phyloP scores from a whole-genome alignment of 2,329 filamentous ascomycete species.

The Raffaelea ambrosiae region DNA sequence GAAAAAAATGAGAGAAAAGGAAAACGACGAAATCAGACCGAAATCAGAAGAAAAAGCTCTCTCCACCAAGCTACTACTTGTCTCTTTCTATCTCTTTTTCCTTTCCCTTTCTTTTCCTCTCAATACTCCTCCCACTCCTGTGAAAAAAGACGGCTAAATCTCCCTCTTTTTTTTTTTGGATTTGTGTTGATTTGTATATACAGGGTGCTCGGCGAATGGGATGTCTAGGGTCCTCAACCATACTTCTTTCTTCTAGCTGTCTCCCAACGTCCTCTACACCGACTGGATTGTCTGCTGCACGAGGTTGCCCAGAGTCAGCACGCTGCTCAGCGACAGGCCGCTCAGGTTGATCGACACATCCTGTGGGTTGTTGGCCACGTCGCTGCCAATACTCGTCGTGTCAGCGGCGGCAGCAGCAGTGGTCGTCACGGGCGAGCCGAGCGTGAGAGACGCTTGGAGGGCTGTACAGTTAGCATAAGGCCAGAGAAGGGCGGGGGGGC shows the following conservation, averaged over 20 bases:
- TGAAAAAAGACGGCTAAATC: neutral
- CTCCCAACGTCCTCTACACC: slow-evolving; percentile 1
- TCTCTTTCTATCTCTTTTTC: too few relatives aligned
- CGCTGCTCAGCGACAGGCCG: slow-evolving; percentile 31
- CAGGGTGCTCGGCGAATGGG: too few relatives aligned
- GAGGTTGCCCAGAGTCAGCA: slow-evolving; percentile 35
- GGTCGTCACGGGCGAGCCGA: slow-evolving; percentile 16
- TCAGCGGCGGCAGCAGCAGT: slow-evolving; percentile 15
- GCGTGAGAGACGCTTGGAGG: slow-evolving; percentile 19
- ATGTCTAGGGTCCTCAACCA: too few relatives aligned
- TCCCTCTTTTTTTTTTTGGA: neutral
- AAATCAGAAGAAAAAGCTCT: neutral
- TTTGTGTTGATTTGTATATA: neutral
- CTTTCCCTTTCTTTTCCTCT: too few relatives aligned
- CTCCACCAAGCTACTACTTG: too few relatives aligned
- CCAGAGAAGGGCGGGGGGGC: too few relatives aligned
- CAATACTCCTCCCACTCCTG: neutral
- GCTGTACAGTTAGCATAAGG: slow-evolving; percentile 5
- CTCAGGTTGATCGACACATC: slow-evolving; percentile 27
- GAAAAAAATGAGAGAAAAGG: neutral
- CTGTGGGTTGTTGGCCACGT: slow-evolving; percentile 17
- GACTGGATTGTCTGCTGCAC: slow-evolving; percentile 15
- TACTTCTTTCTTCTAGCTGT: too few relatives aligned
- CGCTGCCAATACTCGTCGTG: slow-evolving; percentile 4
- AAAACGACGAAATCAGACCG: neutral